Base-by-base conservation (phyloP, 768 basidiomycete genomes). In the Lyophyllum decastes region DNA sequence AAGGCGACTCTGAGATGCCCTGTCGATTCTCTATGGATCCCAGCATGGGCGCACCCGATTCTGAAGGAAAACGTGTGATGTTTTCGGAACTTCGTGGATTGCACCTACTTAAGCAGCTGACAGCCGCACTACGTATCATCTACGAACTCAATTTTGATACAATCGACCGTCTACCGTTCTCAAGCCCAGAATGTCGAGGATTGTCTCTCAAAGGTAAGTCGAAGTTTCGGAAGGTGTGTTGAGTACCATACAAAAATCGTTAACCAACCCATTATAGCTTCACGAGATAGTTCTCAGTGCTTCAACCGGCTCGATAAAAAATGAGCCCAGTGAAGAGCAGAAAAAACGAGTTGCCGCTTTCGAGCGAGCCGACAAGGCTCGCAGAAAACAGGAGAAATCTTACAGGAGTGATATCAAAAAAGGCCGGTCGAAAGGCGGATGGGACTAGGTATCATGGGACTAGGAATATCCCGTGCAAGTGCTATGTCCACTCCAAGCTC, bases 161-260 rank as follows among this genome's bases (percentile, higher is more conserved):
- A 88, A 7, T 92, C 90, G 0, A 86, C 81, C 0, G 72, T 79
- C 1, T 81, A 84, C 60, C 87, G 92, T n/a, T 91, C 90, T 10
- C 92, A 94, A 66, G 73, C 88, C 2, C 83, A 86, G 64, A 94
- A 92, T 60, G 71, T 91, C 17, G 82, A 88, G 10, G 89, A 92
- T 55, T 88, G 86, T 60, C 74, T 93, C 40, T 62, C 72, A 4
- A 92, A 90, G 78, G 91, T 85, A 43, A 16, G 35, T 30, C 30
- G 10, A 10, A 5, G 5, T 30, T 10, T 10, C 30, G 30, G 10
- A 30, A 30, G 10, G 30, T 30, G 30, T 30, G 30, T 10, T 30
- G 30, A 30, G 30, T n/a, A n/a, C n/a, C n/a, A n/a, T n/a, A n/a
- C n/a, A n/a, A n/a, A n/a, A n/a, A n/a, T n/a, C n/a, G n/a, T n/a